Conservation (phyloP, 2,329 filamentous ascomycete species). For the Neospermospora avenae region DNA sequence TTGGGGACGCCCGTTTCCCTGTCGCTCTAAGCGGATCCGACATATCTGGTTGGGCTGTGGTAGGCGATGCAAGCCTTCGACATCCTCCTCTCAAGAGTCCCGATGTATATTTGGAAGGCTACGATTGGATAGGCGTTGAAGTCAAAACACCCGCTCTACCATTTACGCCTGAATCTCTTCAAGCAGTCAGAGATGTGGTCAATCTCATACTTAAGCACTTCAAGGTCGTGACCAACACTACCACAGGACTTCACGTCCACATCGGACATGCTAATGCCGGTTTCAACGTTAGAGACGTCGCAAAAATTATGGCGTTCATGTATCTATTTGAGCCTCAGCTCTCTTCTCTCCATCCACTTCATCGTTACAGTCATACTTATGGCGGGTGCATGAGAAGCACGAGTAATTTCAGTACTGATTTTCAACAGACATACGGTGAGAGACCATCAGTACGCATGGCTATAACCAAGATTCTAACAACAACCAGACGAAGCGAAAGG, state of each 20-base stretch:
- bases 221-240: conserved; percentile 25
- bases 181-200: not conserved
- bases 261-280: conserved; percentile 24
- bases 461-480: not conserved
- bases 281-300: conserved; percentile 27
- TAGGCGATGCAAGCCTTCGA: not conserved
- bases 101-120: not conserved
- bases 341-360: conserved; percentile 27
- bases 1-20: not conserved
- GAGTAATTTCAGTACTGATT: not conserved
- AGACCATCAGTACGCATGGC: not conserved
- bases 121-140: not conserved
- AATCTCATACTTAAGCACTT: conserved; percentile 7
- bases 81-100: not conserved
- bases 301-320: conserved; percentile 32
- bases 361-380: conserved; percentile 5
- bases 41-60: not conserved
- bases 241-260: conserved; percentile 35
- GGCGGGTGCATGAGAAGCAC: not conserved
- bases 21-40: not conserved
- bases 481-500: not conserved
- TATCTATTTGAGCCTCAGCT: conserved; percentile 31
- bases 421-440: not conserved
- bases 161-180: not conserved
- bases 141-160: conserved; percentile 2